These are phyloP conservation scores for Gossypium rotundifolium DNA, from an alignment of 345 rosid genomes.

Conservation along the genomic window DNA sequence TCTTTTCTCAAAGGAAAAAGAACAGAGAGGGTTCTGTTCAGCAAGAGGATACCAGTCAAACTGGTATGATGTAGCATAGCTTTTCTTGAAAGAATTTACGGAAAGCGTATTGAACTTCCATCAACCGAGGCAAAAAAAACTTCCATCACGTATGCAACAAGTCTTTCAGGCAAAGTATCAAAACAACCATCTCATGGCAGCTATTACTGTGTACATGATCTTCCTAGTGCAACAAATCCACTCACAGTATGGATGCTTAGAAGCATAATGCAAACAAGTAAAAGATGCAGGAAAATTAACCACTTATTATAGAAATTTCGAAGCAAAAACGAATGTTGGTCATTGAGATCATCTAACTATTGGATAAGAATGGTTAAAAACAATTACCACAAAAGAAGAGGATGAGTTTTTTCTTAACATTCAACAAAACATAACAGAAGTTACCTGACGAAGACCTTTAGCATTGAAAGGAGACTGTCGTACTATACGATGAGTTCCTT, in stretches of 20 bases:
- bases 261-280: neutral
- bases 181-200: neutral
- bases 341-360: neutral
- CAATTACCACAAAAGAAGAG: neutral
- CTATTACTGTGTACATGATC: neutral
- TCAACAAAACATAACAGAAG: neutral
- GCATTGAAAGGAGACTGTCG: conserved; percentile 98
- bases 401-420: neutral
- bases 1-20: neutral
- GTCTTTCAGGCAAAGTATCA: too few relatives aligned
- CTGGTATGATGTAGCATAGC: too few relatives aligned
- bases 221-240: too few relatives aligned
- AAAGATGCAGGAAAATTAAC: neutral
- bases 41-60: neutral
- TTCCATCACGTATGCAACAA: too few relatives aligned
- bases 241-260: neutral
- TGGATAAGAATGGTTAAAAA: neutral
- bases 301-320: neutral
- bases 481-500: conserved; percentile 92
- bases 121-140: neutral
- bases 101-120: neutral
- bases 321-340: neutral
- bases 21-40: neutral
- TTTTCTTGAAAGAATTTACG: neutral
- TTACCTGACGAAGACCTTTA: conserved; percentile 95